phyloP scores from a whole-genome alignment of 1,139 yeast species.

The Yamadazyma diddensiae region DNA sequence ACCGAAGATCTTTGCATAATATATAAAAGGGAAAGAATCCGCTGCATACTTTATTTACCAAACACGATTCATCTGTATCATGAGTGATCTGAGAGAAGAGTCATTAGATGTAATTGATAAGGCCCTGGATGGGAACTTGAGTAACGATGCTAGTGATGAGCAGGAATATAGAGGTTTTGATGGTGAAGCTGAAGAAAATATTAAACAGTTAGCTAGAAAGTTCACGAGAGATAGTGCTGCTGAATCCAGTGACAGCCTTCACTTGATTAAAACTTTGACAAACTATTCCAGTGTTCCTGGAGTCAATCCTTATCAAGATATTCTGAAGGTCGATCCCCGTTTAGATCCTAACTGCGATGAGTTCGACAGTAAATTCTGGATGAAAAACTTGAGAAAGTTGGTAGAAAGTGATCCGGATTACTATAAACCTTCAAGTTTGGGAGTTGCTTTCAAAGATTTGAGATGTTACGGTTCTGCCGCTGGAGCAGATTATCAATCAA shows the following conservation, averaged over 20 bases:
- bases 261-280: constrained; percentile 30
- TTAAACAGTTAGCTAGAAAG: constrained; percentile 12
- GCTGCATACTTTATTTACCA: too few species aligned
- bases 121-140: not conserved
- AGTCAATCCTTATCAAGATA: constrained; percentile 27
- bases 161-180: constrained; percentile 9
- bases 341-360: constrained; percentile 42
- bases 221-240: constrained; percentile 4
- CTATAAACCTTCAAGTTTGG: constrained; percentile 62
- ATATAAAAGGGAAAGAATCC: too few species aligned
- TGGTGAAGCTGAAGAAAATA: constrained; percentile 7
- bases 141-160: constrained; percentile 2
- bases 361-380: constrained; percentile 70
- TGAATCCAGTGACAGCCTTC: constrained; percentile 23
- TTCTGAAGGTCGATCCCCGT: constrained; percentile 10
- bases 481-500: constrained; percentile 77
- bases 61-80: too few species aligned
- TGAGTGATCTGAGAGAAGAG: too few species aligned
- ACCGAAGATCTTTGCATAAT: too few species aligned
- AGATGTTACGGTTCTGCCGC: constrained; percentile 73
- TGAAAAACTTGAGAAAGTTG: constrained; percentile 60
- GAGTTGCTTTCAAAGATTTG: constrained; percentile 65
- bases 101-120: not conserved
- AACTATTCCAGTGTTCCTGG: constrained; percentile 51
- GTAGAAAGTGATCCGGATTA: constrained; percentile 54